A percentile compares a stretch with the other conserved stretches of the same genome.
phyloP scores from a whole-genome alignment of 1,284 basidiomycete species.

The Coniferiporia sulphurascens region DNA sequence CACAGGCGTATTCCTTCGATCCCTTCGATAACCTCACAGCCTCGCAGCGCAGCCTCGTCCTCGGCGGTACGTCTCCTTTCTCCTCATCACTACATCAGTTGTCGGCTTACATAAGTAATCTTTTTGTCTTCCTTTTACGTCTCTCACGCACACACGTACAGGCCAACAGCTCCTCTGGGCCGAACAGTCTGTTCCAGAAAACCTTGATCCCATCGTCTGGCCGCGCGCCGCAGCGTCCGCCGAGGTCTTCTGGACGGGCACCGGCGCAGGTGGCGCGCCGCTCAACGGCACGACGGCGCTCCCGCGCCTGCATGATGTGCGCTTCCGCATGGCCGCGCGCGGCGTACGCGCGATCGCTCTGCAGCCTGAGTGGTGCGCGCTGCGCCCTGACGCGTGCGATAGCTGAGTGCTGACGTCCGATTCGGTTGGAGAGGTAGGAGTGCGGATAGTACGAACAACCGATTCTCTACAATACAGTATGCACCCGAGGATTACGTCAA shows the following conservation, averaged over 20 bases:
- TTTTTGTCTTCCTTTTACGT: too few relatives aligned
- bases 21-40: constrained; percentile 54
- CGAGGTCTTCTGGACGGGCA: constrained; percentile 83
- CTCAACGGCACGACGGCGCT: constrained; percentile 56
- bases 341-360: constrained; percentile 66
- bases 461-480: too few relatives aligned
- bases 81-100: not conserved
- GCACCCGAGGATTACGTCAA: too few relatives aligned
- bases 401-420: too few relatives aligned
- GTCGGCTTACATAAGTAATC: too few relatives aligned
- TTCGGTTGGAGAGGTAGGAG: too few relatives aligned
- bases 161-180: constrained; percentile 74
- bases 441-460: too few relatives aligned
- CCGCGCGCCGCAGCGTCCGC: constrained; percentile 75
- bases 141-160: constrained; percentile 17
- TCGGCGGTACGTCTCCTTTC: constrained; percentile 4
- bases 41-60: constrained; percentile 40
- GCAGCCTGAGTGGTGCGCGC: constrained; percentile 82
- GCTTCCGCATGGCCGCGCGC: constrained; percentile 62
- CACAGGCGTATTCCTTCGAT: constrained; percentile 66
- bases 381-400: constrained; percentile 41
- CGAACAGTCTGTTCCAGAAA: constrained; percentile 68
- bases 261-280: constrained; percentile 29
- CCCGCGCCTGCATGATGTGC: constrained; percentile 71
- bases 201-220: constrained; percentile 72